Percentiles rank a stretch among this genome's conserved stretches.
These are phyloP conservation scores for Ceratocystiopsis minuta DNA, from an alignment of 2,329 filamentous ascomycete species.

Conservation along the genomic window DNA sequence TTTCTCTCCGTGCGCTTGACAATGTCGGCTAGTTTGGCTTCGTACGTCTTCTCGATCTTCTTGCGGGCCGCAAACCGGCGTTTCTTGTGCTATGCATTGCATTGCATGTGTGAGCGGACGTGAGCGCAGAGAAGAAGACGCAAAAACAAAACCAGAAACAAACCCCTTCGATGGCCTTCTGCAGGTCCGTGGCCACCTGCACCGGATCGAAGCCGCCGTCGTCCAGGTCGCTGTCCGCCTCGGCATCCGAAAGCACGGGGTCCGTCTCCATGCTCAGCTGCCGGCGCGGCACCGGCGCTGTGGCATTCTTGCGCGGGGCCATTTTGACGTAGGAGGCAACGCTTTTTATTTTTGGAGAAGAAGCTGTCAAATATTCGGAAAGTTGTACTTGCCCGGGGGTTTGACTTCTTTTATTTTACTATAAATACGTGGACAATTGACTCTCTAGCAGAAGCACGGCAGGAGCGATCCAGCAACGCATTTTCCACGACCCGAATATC, in stretches of 20 bases:
- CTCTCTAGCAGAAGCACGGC: too few relatives aligned
- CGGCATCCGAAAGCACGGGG: constrained; percentile 2
- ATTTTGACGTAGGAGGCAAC: neutral
- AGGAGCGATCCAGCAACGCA: too few relatives aligned
- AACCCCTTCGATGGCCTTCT: constrained; percentile 8
- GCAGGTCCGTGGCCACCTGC: constrained; percentile 6
- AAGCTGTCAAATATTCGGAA: too few relatives aligned
- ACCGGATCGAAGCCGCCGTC: constrained; percentile 6
- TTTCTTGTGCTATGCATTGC: constrained; percentile 8
- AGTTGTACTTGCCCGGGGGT: too few relatives aligned
- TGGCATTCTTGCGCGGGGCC: constrained; percentile 1
- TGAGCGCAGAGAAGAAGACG: too few relatives aligned
- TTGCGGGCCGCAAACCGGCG: constrained; percentile 7
- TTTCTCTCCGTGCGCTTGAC: constrained; percentile 8
- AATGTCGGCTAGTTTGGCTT: constrained; percentile 9
- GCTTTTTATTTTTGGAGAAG: neutral
- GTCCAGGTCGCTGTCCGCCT: constrained; percentile 1
- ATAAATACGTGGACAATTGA: too few relatives aligned
- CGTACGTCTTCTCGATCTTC: constrained; percentile 9
- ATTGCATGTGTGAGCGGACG: too few relatives aligned
- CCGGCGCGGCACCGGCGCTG: neutral
- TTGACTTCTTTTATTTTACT: too few relatives aligned
- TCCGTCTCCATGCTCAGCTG: constrained; percentile 5
- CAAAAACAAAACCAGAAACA: neutral
- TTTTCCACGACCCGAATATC: too few relatives aligned